A percentile compares a stretch with the other conserved stretches of the same genome.
Evolutionary conservation across 345 rosid genomes (phyloP).

Genomic region (Populus ilicifolia): DNA sequence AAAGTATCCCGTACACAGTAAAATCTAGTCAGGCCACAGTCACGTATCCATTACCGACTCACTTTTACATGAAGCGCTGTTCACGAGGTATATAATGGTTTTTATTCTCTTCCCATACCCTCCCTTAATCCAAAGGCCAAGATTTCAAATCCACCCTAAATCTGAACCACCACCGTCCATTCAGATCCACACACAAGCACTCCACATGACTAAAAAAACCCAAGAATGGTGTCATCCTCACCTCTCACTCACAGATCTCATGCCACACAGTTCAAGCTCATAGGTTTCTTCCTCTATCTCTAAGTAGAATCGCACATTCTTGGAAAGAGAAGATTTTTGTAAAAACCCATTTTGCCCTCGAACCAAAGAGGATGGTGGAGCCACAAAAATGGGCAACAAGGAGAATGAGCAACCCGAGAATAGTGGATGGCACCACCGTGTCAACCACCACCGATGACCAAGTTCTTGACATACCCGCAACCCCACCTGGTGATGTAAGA

Average conservation of each 20-base stretch:
- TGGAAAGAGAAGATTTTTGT: background rate
- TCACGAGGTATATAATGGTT: slow-evolving; percentile 22
- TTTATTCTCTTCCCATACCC: slow-evolving; percentile 9
- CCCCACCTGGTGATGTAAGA: slow-evolving; percentile 73
- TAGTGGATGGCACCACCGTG: slow-evolving; percentile 32
- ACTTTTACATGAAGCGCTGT: slow-evolving; percentile 12
- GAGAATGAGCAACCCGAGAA: slow-evolving; percentile 91
- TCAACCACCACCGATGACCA: slow-evolving; percentile 29
- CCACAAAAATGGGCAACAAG: slow-evolving; percentile 98
- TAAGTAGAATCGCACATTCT: background rate
- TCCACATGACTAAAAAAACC: background rate
- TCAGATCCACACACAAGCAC: slow-evolving; percentile 29
- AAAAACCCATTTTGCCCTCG: slow-evolving; percentile 20
- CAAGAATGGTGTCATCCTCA: background rate
- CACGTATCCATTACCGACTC: slow-evolving; percentile 42
- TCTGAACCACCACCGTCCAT: slow-evolving; percentile 58
- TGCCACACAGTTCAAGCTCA: background rate
- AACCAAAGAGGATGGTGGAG: slow-evolving; percentile 63
- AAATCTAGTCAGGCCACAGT: background rate
- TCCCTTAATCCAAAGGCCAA: slow-evolving; percentile 44
- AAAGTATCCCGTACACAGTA: background rate
- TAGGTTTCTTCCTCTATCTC: background rate
- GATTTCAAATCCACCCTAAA: slow-evolving; percentile 22
- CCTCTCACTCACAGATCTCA: slow-evolving; percentile 9
- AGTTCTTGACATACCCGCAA: slow-evolving; percentile 71